Conservation (phyloP, 2,329 filamentous ascomycete genomes). For the Sporothrix pallida region DNA sequence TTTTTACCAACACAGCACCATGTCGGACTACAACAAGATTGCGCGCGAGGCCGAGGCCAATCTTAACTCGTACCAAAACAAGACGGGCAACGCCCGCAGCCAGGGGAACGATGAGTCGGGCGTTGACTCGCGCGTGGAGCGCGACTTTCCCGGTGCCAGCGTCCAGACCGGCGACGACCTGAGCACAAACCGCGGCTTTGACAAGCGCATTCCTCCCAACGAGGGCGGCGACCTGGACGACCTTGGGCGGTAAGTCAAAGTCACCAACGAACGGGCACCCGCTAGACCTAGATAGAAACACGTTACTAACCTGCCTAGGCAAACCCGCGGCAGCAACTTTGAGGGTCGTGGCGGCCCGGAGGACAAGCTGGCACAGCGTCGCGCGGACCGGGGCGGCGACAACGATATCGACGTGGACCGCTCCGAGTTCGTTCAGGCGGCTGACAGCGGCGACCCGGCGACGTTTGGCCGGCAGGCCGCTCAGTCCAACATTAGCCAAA, state of each 20-base stretch:
- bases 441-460: background rate
- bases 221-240: slow-evolving; percentile 22
- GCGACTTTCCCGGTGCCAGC: background rate
- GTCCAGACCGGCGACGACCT: slow-evolving; percentile 16
- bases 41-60: slow-evolving; percentile 4
- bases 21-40: slow-evolving; percentile 8
- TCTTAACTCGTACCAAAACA: slow-evolving; percentile 8
- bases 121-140: background rate
- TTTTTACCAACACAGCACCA: background rate
- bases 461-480: background rate
- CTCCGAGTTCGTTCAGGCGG: background rate
- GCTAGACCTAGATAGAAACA: too few relatives aligned
- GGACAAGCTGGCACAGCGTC: background rate
- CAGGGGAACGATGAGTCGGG: background rate
- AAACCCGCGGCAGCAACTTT: slow-evolving; percentile 9
- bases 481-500: background rate
- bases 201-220: slow-evolving; percentile 2
- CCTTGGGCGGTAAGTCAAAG: background rate
- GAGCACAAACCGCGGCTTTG: slow-evolving; percentile 18
- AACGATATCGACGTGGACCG: background rate
- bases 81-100: background rate
- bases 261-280: too few relatives aligned
- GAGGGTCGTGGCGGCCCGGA: background rate
- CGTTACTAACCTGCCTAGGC: background rate
- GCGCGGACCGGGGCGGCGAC: background rate